Evolutionary conservation across 163 green algal species (phyloP), one percentile per base, ranked within the genome.

Genomic region (Volvox carteri): DNA sequence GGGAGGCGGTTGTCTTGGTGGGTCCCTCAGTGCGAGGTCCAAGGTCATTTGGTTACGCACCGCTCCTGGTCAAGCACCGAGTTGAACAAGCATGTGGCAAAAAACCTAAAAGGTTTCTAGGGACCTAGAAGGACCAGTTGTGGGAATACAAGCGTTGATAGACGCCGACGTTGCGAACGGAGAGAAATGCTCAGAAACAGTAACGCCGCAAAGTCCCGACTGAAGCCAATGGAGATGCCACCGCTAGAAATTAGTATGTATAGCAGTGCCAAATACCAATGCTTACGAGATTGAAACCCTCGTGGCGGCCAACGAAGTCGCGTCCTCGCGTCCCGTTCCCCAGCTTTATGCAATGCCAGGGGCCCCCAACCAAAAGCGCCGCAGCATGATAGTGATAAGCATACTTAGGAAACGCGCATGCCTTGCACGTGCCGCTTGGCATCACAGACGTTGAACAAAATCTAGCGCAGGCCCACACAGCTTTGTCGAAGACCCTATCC

Each of bases 401-500:
- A 75, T 75, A 33, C 30, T 48, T 48, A 75, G 1, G 65, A 75
- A 75, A 75, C 30, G 65, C 65, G 60, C 16, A 75, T 75, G 65
- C 3, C 23, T 42, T 12, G 65, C 12, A 44, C 28, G 23, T 75
- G 65, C 65, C 65, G 12, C 65, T 48, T 12, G 65, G 65, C 65
- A 75, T 35, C 25, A 75, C 65, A 30, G 65, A 75, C 65, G 65
- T 75, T 75, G 65, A n/a, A 78, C 70, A 78, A 58, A 54, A 58
- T 78, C 70, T 78, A 78, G 70, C 70, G 39, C 70, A 58, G 70
- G 37, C 62, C 62, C 62, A 73, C 62, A 73, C 62, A 73, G 67
- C 37, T 58, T 52, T 35, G 70, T 78, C 70, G 70, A 78, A 78
- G 70, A 78, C 39, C 70, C 70, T 78, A 78, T 78, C 70, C 70